These are phyloP conservation scores for Annona squamosa DNA, from an alignment of 164 flowering plant species.

Conservation along the genomic window DNA sequence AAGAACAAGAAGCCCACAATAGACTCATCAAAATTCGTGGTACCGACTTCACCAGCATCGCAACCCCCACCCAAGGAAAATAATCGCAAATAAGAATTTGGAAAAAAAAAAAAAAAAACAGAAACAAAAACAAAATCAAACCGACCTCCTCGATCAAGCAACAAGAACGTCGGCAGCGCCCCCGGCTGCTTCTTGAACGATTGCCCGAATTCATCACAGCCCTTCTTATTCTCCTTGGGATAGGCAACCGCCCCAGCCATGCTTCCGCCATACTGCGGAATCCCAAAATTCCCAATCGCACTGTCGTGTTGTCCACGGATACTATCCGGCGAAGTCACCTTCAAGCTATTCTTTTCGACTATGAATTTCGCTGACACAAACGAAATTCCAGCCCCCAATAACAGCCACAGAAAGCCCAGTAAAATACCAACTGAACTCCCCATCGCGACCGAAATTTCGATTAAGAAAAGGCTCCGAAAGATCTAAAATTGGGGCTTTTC, in stretches of 20 bases:
- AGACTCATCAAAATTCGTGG: not conserved
- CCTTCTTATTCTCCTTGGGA: conserved; percentile 68
- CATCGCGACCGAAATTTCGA: conserved; percentile 7
- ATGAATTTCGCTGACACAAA: conserved; percentile 41
- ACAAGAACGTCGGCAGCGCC: conserved; percentile 62
- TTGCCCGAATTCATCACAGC: conserved; percentile 54
- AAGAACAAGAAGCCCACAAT: not conserved
- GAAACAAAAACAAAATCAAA: not conserved
- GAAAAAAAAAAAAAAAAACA: too few relatives aligned
- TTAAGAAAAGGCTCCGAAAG: not conserved
- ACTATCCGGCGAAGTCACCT: conserved; percentile 64
- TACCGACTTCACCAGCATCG: not conserved
- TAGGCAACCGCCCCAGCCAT: conserved; percentile 75
- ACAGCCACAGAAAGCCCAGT: conserved; percentile 36
- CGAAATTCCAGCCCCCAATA: conserved; percentile 8
- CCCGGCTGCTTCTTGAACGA: conserved; percentile 68
- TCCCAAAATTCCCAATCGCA: conserved; percentile 89
- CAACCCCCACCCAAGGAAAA: too few relatives aligned
- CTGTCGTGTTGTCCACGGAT: conserved; percentile 73
- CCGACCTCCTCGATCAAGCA: conserved; percentile 90
- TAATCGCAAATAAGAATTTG: not conserved
- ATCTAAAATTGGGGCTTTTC: too few relatives aligned
- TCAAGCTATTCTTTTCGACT: conserved; percentile 90
- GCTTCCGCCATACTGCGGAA: conserved; percentile 92
- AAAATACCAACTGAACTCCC: conserved; percentile 7